Evolutionary conservation across 768 basidiomycete species (phyloP).

Genomic region (Macrolepiota fuliginosa): DNA sequence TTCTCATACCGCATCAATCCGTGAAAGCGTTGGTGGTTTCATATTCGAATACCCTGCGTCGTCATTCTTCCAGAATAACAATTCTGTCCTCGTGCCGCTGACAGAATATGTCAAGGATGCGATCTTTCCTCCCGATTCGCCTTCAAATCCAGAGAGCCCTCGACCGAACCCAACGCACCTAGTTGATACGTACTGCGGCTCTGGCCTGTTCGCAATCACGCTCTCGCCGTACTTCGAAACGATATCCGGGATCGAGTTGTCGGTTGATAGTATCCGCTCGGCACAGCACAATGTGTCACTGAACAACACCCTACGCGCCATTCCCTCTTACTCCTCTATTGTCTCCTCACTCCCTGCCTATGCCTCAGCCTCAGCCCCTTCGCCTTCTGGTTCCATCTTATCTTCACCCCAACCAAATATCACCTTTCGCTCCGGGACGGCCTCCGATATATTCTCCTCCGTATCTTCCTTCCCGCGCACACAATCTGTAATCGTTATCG

Average conservation of each 20-base stretch:
- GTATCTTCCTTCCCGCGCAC: constrained; percentile 61
- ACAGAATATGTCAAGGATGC: constrained; percentile 80
- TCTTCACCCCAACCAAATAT: constrained; percentile 48
- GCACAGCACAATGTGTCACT: constrained; percentile 66
- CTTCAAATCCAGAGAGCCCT: constrained; percentile 19
- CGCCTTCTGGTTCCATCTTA: background rate
- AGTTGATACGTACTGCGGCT: constrained; percentile 93
- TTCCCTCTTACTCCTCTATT: background rate
- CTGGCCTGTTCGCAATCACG: constrained; percentile 83
- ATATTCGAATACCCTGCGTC: constrained; percentile 84
- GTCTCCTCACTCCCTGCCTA: background rate
- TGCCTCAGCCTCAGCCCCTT: background rate
- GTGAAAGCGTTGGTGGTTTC: constrained; percentile 79
- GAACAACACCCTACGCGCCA: constrained; percentile 35
- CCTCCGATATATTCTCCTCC: constrained; percentile 76
- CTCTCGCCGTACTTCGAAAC: constrained; percentile 71
- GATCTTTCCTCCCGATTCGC: constrained; percentile 43
- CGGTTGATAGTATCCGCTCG: constrained; percentile 62
- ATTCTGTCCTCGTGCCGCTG: constrained; percentile 81
- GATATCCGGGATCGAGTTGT: constrained; percentile 90
- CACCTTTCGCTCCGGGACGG: constrained; percentile 78
- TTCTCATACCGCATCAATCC: constrained; percentile 74
- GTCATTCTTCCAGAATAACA: constrained; percentile 99
- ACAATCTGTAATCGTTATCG: constrained; percentile 71
- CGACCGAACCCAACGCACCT: constrained; percentile 65